Conservation (phyloP, 768 basidiomycete genomes). For the Ephemerocybe angulata region DNA sequence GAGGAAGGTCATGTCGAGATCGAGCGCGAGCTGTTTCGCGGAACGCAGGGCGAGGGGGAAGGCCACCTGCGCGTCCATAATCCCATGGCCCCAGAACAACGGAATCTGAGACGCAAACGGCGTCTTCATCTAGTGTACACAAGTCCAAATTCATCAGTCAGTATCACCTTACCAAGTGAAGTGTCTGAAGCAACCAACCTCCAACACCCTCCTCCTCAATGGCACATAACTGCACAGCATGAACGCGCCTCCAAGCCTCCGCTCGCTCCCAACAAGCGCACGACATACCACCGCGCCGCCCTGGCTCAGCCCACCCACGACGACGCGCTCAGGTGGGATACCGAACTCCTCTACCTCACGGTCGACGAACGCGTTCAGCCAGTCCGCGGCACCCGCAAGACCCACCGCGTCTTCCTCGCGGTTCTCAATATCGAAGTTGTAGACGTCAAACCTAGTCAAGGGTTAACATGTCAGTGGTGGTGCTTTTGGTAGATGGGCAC, state of each 20-base stretch:
- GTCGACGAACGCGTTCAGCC: slow-evolving; percentile 54
- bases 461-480: neutral
- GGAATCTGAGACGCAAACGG: slow-evolving; percentile 38
- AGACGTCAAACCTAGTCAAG: slow-evolving; percentile 51
- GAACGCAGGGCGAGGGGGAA: slow-evolving; percentile 46
- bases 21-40: slow-evolving; percentile 43
- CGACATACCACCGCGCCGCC: slow-evolving; percentile 61
- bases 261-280: slow-evolving; percentile 46
- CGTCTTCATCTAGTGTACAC: neutral
- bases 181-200: slow-evolving; percentile 36
- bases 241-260: slow-evolving; percentile 55
- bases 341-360: slow-evolving; percentile 51
- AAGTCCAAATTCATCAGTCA: neutral
- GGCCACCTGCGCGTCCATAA: slow-evolving; percentile 53
- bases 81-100: slow-evolving; percentile 78
- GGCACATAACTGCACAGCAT: slow-evolving; percentile 64
- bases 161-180: neutral
- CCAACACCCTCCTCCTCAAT: slow-evolving; percentile 47
- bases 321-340: slow-evolving; percentile 54
- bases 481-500: neutral
- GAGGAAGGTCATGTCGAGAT: slow-evolving; percentile 40
- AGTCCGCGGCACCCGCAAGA: slow-evolving; percentile 46
- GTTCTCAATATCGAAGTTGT: slow-evolving; percentile 39
- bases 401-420: slow-evolving; percentile 54
- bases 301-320: slow-evolving; percentile 75